Percentiles rank a stretch among this genome's conserved stretches.
These are phyloP conservation scores for Hymenoscyphus albidus DNA, from an alignment of 2,329 filamentous ascomycete genomes.

Conservation along the genomic window DNA sequence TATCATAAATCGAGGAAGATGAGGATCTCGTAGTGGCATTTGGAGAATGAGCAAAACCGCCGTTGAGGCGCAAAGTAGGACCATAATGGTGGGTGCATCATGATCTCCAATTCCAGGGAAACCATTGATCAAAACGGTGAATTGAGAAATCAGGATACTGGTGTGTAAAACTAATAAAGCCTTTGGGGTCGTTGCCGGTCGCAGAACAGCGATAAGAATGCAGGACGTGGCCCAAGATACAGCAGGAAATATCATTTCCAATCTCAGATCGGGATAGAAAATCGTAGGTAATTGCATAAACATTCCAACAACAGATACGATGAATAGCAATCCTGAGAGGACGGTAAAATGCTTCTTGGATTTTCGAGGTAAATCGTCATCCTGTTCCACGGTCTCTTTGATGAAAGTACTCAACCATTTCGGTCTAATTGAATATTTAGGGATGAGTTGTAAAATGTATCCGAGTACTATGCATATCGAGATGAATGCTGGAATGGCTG, in stretches of 20 bases:
- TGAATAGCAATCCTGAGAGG: slow-evolving; percentile 39
- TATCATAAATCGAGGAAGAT: slow-evolving; percentile 52
- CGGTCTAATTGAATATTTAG: slow-evolving; percentile 36
- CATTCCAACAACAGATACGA: slow-evolving; percentile 38
- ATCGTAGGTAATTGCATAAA: slow-evolving; percentile 34
- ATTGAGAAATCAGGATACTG: slow-evolving; percentile 27
- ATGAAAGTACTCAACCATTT: slow-evolving; percentile 51
- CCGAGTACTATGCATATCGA: slow-evolving; percentile 32
- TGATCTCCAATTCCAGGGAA: slow-evolving; percentile 18
- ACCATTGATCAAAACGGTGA: slow-evolving; percentile 33
- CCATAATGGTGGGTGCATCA: slow-evolving; percentile 26
- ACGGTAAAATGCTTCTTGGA: slow-evolving; percentile 23
- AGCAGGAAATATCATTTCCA: slow-evolving; percentile 36
- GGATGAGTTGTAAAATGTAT: slow-evolving; percentile 24
- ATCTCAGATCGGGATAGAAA: slow-evolving; percentile 35
- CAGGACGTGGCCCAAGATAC: slow-evolving; percentile 27
- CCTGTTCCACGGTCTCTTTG: slow-evolving; percentile 38
- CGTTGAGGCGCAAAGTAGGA: slow-evolving; percentile 41
- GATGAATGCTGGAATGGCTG: slow-evolving; percentile 30
- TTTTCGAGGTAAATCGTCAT: slow-evolving; percentile 32
- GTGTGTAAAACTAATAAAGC: slow-evolving; percentile 22
- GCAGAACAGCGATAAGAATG: slow-evolving; percentile 23
- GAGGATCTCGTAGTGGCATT: slow-evolving; percentile 67
- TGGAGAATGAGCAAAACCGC: slow-evolving; percentile 53
- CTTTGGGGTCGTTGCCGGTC: slow-evolving; percentile 28